Evolutionary conservation across 208 protist species (phyloP), one percentile per base, ranked within the genome.

Genomic region (Endotrypanum monterogeii): DNA sequence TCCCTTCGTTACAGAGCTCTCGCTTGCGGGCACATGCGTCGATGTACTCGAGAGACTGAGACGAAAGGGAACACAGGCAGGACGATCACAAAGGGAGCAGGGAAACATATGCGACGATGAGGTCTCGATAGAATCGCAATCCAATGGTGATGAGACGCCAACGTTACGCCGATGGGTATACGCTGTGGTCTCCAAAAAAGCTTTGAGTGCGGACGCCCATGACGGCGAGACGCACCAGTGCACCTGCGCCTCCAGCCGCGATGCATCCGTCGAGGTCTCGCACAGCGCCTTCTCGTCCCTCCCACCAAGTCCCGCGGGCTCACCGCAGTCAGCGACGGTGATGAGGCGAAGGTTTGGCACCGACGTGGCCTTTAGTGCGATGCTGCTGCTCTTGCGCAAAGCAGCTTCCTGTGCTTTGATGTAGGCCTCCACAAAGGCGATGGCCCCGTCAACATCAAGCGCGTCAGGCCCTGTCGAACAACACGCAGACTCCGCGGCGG

Each of bases 81-180:
- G 60, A 2, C 62, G 78, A 58, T 88, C 86, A 63, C 89, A 93
- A 32, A 93, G 71, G 20, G 86, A 91, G 76, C 89, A 93, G 0
- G 89, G 78, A 66, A 89, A 91, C 16, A 63, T 41, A 9, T 73
- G 55, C 8, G 37, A 39, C 16, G 44, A 46, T 25, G 41, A 11
- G 58, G 32, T 61, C 46, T 32, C 23, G 20, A 16, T 39, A 25
- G 30, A 28, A 28, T 6, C 35, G 28, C 63, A 6, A 23, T 35
- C 58, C 28, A 20, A 32, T 16, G 23, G 12, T 37, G 32, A 65
- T 48, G 37, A 65, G 58, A 46, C 46, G 12, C 2, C 46, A 23
- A 44, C 28, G 32, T 20, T 56, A 37, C 52, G 35, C 30, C 52
- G 50, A 55, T 73, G 6, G 11, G 25, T 51, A 39, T 73, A 73